Base-by-base conservation (phyloP, 208 protist genomes). In the Wallacemonas sp. region DNA sequence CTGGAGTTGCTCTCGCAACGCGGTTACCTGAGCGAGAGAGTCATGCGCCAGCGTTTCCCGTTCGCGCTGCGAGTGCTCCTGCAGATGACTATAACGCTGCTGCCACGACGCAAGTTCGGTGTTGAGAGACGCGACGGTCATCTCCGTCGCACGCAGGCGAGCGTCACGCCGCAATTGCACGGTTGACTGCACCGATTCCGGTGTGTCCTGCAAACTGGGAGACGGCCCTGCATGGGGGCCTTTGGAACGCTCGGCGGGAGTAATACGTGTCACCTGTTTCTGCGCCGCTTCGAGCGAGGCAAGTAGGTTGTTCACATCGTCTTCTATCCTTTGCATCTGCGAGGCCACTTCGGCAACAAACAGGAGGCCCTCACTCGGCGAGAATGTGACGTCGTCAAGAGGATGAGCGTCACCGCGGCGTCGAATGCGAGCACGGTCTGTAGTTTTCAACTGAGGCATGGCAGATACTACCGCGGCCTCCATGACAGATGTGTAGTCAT, bases 101-200 rank as follows among this genome's bases (percentile, higher is more conserved):
- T 88, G 74, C 38, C 79, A 67, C 34, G 66, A 43, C 4, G 70
- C 58, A 39, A 92, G 52, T 56, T 92, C 79, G 43, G 36, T 81
- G 70, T 85, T 88, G 48, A 92, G 79, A 8, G 74, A 34, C 33
- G 69, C 71, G 23, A 76, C 73, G 24, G 78, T 88, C 61, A 84
- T 77, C 47, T 87, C 81, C 61, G 76, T 79, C n/a, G 78, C 74
- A 24, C 74, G 54, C 1, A 75, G 33, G 4, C 66, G 70, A 21
- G 76, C 46, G 9, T 65, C 68, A 11, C 52, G 26, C 29, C 32
- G 52, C n/a, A 58, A 29, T 8, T 58, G 30, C 2, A 58, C 19
- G 19, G 17, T 49, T 49, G 5, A 5, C 5, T 14, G 9, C 9
- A 49, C 17, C 36, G 14, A 41, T n/a, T n/a, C n/a, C n/a, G n/a